Base-by-base conservation (phyloP, 345 rosid species). In the Kernera saxatilis region DNA sequence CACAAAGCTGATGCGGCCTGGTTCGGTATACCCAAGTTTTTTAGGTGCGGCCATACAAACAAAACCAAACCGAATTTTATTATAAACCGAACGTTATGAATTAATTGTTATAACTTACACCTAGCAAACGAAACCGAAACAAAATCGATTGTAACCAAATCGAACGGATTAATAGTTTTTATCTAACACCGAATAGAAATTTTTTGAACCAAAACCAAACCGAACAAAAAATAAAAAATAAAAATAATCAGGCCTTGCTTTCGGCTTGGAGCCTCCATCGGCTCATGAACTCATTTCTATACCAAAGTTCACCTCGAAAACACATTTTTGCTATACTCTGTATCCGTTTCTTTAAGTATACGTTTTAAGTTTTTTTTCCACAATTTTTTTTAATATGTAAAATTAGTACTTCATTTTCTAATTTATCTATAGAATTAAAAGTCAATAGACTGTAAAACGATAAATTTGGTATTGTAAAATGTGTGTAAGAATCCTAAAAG, bases 271-370 rank as follows among this genome's bases (percentile, higher is more conserved):
- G 46, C 2, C 4, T 55, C n/a, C 11, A 30, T 29, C 11, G 66
- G 57, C 49, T 39, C 46, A 45, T 37, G 10, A 44, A 7, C 17
- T 59, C 6, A 59, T 48, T 59, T 48, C 29, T 8, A 18, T 59
- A 48, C 3, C 3, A 43, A n/a, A 29, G 22, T 57, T 36, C 60
- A 56, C 43, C 61, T 50, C 13, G 39, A 39, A 66, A 51, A 25
- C 36, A 37, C 71, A 51, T 39, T 66, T 66, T 51, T 37, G 19
- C 25, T 50, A 6, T 51, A 48, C 52, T 10, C 18, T n/a, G 1
- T 22, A 50, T 66, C 48, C 17, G 49, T 52, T 51, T 17, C 60
- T 67, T 52, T 39, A 66, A 37, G 60, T 53, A 27, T 53, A 67
- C 60, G 39, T 29, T 53, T 36, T 51, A 8, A 66, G 33, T 2